Conservation (phyloP, 805 yeast genomes). For the Sugiyamaella boreocaroliniensis region DNA sequence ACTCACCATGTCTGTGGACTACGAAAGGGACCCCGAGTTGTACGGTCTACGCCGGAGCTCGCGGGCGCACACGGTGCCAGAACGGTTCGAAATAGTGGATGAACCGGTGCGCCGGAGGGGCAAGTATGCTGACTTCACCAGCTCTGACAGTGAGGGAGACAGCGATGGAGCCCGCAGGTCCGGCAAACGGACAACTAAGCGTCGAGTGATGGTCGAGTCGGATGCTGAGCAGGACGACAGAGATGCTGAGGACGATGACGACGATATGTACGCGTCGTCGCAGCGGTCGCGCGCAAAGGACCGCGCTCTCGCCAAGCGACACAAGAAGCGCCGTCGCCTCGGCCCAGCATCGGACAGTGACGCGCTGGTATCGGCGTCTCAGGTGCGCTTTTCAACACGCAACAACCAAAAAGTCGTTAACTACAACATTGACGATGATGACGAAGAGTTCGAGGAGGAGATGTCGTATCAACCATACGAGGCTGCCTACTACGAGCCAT, state of each 20-base stretch:
- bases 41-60: conserved; percentile 38
- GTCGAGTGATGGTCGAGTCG: conserved; percentile 2
- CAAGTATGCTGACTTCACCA: conserved; percentile 18
- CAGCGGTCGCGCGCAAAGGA: conserved; percentile 11
- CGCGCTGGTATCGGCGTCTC: conserved; percentile 16
- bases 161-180: conserved; percentile 24
- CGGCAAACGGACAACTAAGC: conserved; percentile 21
- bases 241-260: conserved; percentile 25
- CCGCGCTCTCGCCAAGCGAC: conserved; percentile 13
- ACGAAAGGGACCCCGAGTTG: conserved; percentile 32
- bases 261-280: conserved; percentile 14
- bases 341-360: conserved; percentile 9
- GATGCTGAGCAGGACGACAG: conserved; percentile 27
- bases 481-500: conserved; percentile 14
- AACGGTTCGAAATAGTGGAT: conserved; percentile 21
- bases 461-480: conserved; percentile 25
- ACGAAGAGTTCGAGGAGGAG: conserved; percentile 41
- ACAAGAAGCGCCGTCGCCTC: conserved; percentile 19
- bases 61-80: conserved; percentile 31
- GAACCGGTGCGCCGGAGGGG: conserved; percentile 13
- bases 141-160: conserved; percentile 19
- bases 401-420: conserved; percentile 57
- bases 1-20: conserved; percentile 9
- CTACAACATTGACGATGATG: conserved; percentile 64
- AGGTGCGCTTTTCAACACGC: conserved; percentile 66